phyloP scores from a whole-genome alignment of 2,329 filamentous ascomycete genomes.

The Geosmithia putterillii region DNA sequence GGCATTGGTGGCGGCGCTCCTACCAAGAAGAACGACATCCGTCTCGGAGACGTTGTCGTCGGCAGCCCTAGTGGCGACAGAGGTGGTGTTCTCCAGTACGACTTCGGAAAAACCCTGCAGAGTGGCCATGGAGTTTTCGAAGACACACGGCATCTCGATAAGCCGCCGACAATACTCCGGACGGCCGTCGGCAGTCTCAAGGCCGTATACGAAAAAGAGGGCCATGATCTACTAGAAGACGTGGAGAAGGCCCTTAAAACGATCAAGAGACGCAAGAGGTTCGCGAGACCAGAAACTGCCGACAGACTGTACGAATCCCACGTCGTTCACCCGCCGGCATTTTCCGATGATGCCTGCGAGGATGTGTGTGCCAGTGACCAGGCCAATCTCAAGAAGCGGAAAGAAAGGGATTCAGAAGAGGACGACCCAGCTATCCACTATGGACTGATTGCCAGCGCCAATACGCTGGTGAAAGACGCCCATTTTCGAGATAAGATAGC shows the following conservation, averaged over 20 bases:
- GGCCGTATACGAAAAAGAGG: neutral
- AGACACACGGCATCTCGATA: neutral
- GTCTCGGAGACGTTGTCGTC: slow-evolving; percentile 11
- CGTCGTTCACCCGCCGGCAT: neutral
- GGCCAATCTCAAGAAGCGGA: neutral
- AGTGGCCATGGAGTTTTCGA: no score
- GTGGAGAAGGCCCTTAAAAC: neutral
- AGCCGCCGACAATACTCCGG: neutral
- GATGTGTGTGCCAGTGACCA: neutral
- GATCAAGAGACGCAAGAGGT: neutral
- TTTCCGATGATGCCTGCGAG: neutral
- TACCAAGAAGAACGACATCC: slow-evolving; percentile 6
- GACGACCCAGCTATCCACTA: slow-evolving; percentile 1
- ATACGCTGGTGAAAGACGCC: slow-evolving; percentile 4
- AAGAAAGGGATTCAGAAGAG: neutral
- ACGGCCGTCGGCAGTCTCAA: slow-evolving; percentile 4
- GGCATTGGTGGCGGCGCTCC: slow-evolving; percentile 15
- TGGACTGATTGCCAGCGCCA: slow-evolving; percentile 5
- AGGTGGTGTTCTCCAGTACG: slow-evolving; percentile 8
- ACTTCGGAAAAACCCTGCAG: slow-evolving; percentile 7
- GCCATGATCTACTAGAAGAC: neutral
- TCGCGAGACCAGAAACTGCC: neutral
- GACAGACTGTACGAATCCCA: neutral
- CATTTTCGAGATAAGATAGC: neutral
- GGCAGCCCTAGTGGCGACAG: neutral